Base-by-base conservation (phyloP, 768 basidiomycete species). In the Psilocybe subaeruginosa region DNA sequence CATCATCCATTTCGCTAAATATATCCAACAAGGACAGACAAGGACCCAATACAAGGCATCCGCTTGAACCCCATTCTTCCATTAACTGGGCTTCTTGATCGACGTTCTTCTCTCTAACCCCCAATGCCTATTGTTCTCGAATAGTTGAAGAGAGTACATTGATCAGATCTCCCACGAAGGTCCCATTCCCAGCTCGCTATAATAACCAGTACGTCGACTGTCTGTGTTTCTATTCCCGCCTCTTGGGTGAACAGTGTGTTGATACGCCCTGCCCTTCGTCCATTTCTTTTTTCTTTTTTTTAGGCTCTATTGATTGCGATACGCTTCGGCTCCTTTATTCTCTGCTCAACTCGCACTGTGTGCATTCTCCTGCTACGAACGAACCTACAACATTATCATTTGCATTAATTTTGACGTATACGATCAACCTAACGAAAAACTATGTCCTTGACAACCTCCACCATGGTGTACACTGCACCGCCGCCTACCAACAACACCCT, bases 401-500 rank as follows among this genome's bases (percentile, higher is more conserved):
- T 9, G n/a, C 35, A 4, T 27, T 37, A 12, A 56, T 39, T 33
- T 29, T 31, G 30, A 19, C 19, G 19, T 19, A 1, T 19, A 19
- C 19, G 19, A 19, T 19, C 11, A 2, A 11, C 45, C 43, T 43
- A 43, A 53, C 41, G 54, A 58, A 52, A 41, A 60, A 19, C 46
- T 31, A 14, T 64, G 63, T 59, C 59, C 45, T 35, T 2, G 33
- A 60, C 58, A 8, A 54, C 58, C 11, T 47, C 60, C 4, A 56
- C 58, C n/a, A 50, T 61, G 37, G 9, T 62, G 29, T 59, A 61
- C 48, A 58, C 68, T 45, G 30, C 66, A 17, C 72, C 72, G 17
- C 84, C 86, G 4, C 78, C 83, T 0, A 86, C 85, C 8, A 72
- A 77, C 27, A 86, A 86, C 72, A 74, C 73, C 5, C 78, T 85